Conservation (phyloP, 176 grass and related monocot genomes). For the Saccharum spontaneum region DNA sequence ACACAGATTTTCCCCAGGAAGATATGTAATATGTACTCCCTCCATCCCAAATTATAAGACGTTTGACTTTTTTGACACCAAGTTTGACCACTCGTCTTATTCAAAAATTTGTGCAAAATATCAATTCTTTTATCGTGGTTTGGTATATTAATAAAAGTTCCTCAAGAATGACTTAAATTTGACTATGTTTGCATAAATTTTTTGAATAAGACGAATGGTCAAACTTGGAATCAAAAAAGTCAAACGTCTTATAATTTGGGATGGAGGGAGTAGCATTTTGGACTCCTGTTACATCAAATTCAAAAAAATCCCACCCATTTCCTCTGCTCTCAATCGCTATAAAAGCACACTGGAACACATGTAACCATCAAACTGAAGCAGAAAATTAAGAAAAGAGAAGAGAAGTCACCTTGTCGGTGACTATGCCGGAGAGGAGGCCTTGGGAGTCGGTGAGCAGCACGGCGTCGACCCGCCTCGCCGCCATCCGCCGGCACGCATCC, state of each 20-base stretch:
- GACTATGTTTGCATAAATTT: too few relatives aligned
- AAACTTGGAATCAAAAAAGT: too few relatives aligned
- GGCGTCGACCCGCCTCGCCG: conserved; percentile 67
- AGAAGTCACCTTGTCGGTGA: conserved; percentile 79
- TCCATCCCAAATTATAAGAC: too few relatives aligned
- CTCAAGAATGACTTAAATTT: too few relatives aligned
- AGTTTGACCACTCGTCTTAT: too few relatives aligned
- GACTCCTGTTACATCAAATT: conserved; percentile 25
- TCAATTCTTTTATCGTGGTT: too few relatives aligned
- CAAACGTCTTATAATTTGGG: too few relatives aligned
- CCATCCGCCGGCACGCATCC: conserved; percentile 95
- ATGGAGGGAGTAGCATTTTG: too few relatives aligned
- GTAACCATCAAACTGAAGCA: neutral
- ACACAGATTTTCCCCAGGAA: conserved; percentile 11
- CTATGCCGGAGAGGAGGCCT: conserved; percentile 96
- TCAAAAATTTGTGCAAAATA: too few relatives aligned
- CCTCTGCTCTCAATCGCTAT: neutral
- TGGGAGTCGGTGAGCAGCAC: conserved; percentile 88
- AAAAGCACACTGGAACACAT: conserved; percentile 2
- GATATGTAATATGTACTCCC: neutral
- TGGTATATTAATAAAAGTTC: too few relatives aligned
- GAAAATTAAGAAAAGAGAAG: neutral
- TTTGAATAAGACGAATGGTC: too few relatives aligned
- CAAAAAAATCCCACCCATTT: neutral
- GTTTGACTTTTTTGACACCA: too few relatives aligned